phyloP scores from a whole-genome alignment of 352 stramenopile species.

The Peronospora destructor region DNA sequence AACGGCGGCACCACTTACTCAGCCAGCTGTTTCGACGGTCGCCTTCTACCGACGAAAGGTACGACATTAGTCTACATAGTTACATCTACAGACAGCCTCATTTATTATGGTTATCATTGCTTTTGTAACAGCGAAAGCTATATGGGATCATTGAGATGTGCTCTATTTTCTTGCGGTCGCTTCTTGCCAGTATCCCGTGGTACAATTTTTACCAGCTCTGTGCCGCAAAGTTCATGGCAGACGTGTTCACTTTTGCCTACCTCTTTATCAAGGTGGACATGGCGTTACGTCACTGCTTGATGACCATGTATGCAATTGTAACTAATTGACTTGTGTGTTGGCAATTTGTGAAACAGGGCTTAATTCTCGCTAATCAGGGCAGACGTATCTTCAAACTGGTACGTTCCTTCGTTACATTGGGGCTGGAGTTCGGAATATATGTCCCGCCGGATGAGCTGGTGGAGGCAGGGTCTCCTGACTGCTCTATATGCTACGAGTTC shows the following conservation, averaged over 20 bases:
- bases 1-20: slow-evolving; percentile 12
- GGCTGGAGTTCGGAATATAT: slow-evolving; percentile 64
- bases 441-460: slow-evolving; percentile 50
- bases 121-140: slow-evolving; percentile 45
- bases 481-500: slow-evolving; percentile 76
- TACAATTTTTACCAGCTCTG: slow-evolving; percentile 74
- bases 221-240: slow-evolving; percentile 61
- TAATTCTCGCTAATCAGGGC: slow-evolving; percentile 53
- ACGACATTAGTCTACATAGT: slow-evolving; percentile 1
- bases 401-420: slow-evolving; percentile 51
- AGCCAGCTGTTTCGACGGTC: slow-evolving; percentile 28
- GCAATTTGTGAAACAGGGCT: slow-evolving; percentile 25
- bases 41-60: slow-evolving; percentile 74
- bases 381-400: slow-evolving; percentile 40
- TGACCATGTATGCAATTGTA: no score
- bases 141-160: slow-evolving; percentile 70
- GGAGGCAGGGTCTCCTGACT: slow-evolving; percentile 59
- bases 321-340: slow-evolving; percentile 1
- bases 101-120: neutral
- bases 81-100: neutral
- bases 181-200: slow-evolving; percentile 59
- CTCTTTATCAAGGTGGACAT: slow-evolving; percentile 63
- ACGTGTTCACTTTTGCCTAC: slow-evolving; percentile 72
- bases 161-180: slow-evolving; percentile 60
- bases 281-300: no score